phyloP scores from a whole-genome alignment of 495 filamentous ascomycete species.

The Neurospora tetrasperma region DNA sequence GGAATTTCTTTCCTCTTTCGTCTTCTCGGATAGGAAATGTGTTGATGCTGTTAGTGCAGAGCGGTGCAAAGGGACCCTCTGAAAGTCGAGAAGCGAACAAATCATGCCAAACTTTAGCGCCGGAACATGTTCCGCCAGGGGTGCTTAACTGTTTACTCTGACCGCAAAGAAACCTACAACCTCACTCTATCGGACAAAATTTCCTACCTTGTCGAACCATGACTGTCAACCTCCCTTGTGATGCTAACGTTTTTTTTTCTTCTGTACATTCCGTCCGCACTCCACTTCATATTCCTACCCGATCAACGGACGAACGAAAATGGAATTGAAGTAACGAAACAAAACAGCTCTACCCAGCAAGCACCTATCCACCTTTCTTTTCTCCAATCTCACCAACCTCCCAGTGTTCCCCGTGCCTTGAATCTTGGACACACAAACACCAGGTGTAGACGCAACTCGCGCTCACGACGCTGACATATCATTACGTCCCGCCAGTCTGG shows the following conservation, averaged over 20 bases:
- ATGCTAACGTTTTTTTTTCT: not conserved
- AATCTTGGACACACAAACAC: not conserved
- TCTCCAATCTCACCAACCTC: not conserved
- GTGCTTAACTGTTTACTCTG: not conserved
- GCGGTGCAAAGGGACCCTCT: not conserved
- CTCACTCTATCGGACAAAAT: not conserved
- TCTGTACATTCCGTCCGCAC: not conserved
- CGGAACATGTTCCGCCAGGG: not conserved
- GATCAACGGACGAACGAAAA: not conserved
- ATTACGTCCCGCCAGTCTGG: not conserved
- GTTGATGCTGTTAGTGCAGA: not conserved
- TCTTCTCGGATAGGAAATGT: not conserved
- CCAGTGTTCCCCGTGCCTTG: not conserved
- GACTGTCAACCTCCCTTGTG: not conserved
- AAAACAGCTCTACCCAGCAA: not conserved
- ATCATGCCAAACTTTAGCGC: not conserved
- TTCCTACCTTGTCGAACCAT: not conserved
- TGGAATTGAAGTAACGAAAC: not conserved
- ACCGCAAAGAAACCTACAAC: not conserved
- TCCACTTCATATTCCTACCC: not conserved
- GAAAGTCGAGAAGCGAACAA: not conserved
- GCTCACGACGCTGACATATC: not conserved
- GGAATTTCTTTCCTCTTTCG: not conserved
- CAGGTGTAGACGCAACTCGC: not conserved
- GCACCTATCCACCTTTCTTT: not conserved